Percentiles rank a stretch among this genome's conserved stretches.
Evolutionary conservation across 2,329 filamentous ascomycete species (phyloP).

Genomic region (Calycina herbarum): DNA sequence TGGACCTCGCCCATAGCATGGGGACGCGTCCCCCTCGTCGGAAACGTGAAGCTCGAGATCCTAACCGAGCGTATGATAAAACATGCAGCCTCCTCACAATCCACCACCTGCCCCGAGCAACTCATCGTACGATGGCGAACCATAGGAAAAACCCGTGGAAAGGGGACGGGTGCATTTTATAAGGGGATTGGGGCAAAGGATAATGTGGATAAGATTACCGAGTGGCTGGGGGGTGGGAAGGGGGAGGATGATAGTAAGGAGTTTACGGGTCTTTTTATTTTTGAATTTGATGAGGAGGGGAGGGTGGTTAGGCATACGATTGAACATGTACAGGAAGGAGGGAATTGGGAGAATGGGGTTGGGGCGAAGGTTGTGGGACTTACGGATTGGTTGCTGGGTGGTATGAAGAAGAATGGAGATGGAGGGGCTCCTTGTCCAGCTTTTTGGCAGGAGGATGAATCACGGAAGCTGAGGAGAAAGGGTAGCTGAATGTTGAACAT

Average conservation of each 20-base stretch:
- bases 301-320: constrained; percentile 86
- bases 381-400: constrained; percentile 91
- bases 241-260: constrained; percentile 65
- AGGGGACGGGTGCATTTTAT: constrained; percentile 45
- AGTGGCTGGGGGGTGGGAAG: constrained; percentile 46
- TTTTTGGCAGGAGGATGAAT: constrained; percentile 23
- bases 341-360: constrained; percentile 78
- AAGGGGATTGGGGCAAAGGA: constrained; percentile 45
- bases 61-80: constrained; percentile 78
- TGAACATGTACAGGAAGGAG: constrained; percentile 83
- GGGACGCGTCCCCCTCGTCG: constrained; percentile 87
- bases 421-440: constrained; percentile 36
- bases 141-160: constrained; percentile 48
- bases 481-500: neutral
- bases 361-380: constrained; percentile 83
- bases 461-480: constrained; percentile 6
- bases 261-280: constrained; percentile 90
- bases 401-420: constrained; percentile 54
- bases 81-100: constrained; percentile 38
- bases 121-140: constrained; percentile 91
- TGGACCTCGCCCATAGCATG: constrained; percentile 97
- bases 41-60: constrained; percentile 86
- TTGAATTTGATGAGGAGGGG: constrained; percentile 89
- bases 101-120: constrained; percentile 61
- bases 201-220: constrained; percentile 54